Conservation (phyloP, 352 stramenopile genomes). For the Aphanomyces invadans region DNA sequence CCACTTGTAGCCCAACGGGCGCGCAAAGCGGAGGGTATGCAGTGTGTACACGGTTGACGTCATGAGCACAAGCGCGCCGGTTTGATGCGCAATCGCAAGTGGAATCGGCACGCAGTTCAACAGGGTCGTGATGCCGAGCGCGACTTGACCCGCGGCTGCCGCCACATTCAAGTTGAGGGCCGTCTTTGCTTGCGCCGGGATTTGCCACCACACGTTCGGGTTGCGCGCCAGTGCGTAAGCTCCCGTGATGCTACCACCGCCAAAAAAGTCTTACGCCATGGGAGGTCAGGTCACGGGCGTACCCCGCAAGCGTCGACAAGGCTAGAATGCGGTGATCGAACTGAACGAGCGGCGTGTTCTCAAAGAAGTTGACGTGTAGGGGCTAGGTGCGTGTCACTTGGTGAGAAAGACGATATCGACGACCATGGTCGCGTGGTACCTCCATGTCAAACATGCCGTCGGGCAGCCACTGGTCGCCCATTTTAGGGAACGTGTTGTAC, state of each 20-base stretch:
- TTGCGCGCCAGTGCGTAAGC: conserved; percentile 64
- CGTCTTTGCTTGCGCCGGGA: conserved; percentile 67
- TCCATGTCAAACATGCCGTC: conserved; percentile 86
- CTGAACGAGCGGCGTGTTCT: conserved; percentile 98
- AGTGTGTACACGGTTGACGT: conserved; percentile 87
- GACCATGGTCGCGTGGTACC: too few relatives aligned
- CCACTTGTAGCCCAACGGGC: conserved; percentile 31
- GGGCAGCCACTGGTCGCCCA: conserved; percentile 93
- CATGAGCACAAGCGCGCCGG: conserved; percentile 92
- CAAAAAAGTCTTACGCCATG: conserved; percentile 12
- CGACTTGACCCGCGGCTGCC: conserved; percentile 64
- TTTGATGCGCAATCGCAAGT: conserved; percentile 94
- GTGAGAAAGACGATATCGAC: too few relatives aligned
- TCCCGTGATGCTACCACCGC: conserved; percentile 26
- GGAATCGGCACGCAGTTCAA: conserved; percentile 94
- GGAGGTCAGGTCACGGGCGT: conserved; percentile 27
- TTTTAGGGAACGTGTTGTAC: conserved; percentile 98
- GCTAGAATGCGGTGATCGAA: conserved; percentile 96
- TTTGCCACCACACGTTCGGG: conserved; percentile 73
- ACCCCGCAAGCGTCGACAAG: conserved; percentile 80
- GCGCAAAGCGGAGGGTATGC: conserved; percentile 85
- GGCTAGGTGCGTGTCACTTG: conserved; percentile 37
- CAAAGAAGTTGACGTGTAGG: conserved; percentile 94
- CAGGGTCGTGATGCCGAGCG: conserved; percentile 95
- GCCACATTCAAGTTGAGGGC: conserved; percentile 73